Evolutionary conservation across 768 basidiomycete genomes (phyloP).

Genomic region (Lanmaoa rubissima): DNA sequence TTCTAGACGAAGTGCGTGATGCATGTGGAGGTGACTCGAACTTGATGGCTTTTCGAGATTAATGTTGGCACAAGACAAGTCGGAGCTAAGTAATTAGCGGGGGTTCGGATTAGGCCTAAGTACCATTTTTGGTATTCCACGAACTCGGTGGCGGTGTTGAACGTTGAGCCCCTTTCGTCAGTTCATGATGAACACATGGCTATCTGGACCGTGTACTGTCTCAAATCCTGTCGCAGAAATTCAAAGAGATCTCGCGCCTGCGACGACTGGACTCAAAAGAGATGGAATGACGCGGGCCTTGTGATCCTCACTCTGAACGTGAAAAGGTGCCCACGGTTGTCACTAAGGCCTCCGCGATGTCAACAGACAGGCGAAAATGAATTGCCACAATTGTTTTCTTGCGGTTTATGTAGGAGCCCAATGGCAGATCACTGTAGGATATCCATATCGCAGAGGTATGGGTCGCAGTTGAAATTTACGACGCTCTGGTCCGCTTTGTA

Average conservation of each 20-base stretch:
- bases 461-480: background rate
- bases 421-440: background rate
- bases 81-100: background rate
- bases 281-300: background rate
- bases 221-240: too few species aligned
- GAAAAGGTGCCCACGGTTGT: background rate
- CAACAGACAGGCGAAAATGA: background rate
- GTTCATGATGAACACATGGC: too few species aligned
- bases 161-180: too few species aligned
- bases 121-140: background rate
- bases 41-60: background rate
- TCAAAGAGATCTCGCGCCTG: too few species aligned
- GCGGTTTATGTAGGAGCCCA: too few species aligned
- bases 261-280: background rate
- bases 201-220: too few species aligned
- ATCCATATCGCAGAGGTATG: background rate
- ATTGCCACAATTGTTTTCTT: background rate
- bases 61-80: background rate
- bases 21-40: constrained; percentile 4
- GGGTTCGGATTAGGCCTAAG: too few species aligned
- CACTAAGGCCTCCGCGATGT: background rate
- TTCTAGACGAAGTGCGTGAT: constrained; percentile 8
- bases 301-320: background rate
- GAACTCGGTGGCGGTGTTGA: background rate
- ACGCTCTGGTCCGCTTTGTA: too few species aligned